phyloP scores from a whole-genome alignment of 495 filamentous ascomycete species.

The Collariella sp. region DNA sequence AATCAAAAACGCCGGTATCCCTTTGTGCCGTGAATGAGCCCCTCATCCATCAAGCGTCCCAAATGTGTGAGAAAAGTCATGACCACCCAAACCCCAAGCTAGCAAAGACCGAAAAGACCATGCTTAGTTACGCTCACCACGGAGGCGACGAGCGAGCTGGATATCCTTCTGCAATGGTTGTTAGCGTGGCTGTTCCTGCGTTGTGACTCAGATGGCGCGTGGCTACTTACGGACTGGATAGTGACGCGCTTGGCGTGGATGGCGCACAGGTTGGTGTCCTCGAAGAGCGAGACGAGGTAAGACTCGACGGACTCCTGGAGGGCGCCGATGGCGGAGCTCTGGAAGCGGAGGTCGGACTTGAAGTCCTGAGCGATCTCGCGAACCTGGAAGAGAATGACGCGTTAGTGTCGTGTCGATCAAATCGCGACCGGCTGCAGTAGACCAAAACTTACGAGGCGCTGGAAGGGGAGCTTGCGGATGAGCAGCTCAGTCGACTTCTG shows the following conservation, averaged over 20 bases:
- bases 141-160: slow-evolving; percentile 92
- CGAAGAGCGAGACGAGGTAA: slow-evolving; percentile 99
- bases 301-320: slow-evolving; percentile 99
- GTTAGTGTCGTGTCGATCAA: slow-evolving; percentile 23
- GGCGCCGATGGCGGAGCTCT: slow-evolving; percentile 98
- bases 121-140: slow-evolving; percentile 74
- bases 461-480: slow-evolving; percentile 99
- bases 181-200: slow-evolving; percentile 25
- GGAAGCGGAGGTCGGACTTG: slow-evolving; percentile 99
- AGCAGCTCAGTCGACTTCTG: slow-evolving; percentile 99
- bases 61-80: slow-evolving; percentile 29
- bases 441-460: slow-evolving; percentile 66
- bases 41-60: slow-evolving; percentile 21
- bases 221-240: slow-evolving; percentile 56
- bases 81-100: slow-evolving; percentile 24
- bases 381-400: slow-evolving; percentile 37
- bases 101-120: slow-evolving; percentile 7
- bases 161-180: slow-evolving; percentile 67
- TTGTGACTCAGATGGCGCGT: neutral
- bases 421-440: neutral
- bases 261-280: slow-evolving; percentile 99
- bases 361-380: slow-evolving; percentile 99
- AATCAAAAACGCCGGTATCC: slow-evolving; percentile 34
- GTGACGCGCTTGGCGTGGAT: slow-evolving; percentile 99
- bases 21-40: slow-evolving; percentile 22